Evolutionary conservation across 441 rosid genomes (phyloP).

Genomic region (Brassica balearica): DNA sequence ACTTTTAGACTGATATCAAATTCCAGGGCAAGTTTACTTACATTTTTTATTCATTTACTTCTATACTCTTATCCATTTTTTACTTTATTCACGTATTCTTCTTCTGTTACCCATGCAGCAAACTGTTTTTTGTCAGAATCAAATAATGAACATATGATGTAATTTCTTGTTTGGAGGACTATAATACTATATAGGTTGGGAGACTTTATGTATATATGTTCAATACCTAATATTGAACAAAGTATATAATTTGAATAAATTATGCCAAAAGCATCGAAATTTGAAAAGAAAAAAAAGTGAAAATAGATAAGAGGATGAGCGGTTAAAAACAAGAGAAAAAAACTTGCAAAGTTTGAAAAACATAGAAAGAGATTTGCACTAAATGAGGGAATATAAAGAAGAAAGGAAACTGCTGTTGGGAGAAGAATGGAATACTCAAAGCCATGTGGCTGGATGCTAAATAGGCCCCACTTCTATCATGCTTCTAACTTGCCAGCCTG

Average conservation of each 20-base stretch:
- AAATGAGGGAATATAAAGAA: constrained; percentile 1
- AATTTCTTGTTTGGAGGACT: not conserved
- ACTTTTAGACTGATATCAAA: not conserved
- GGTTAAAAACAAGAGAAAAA: not conserved
- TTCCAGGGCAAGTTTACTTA: not conserved
- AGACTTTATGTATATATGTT: not conserved
- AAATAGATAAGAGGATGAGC: not conserved
- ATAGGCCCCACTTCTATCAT: constrained; percentile 3
- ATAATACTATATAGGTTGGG: not conserved
- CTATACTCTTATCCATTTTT: not conserved
- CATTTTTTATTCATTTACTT: not conserved
- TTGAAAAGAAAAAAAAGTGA: not conserved
- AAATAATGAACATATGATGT: not conserved
- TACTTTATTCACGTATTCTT: not conserved
- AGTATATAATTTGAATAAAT: not conserved
- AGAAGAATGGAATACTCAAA: not conserved
- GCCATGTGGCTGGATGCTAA: constrained; percentile 12
- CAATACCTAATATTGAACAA: not conserved
- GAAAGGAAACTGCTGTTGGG: not conserved
- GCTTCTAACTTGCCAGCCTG: constrained; percentile 22
- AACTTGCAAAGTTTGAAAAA: not conserved
- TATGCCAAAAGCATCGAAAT: not conserved
- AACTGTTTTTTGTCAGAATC: not conserved
- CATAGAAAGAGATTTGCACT: not conserved
- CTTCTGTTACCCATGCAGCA: not conserved